These are phyloP conservation scores for Cytospora leucostoma DNA, from an alignment of 2,329 filamentous ascomycete genomes.

Conservation along the genomic window DNA sequence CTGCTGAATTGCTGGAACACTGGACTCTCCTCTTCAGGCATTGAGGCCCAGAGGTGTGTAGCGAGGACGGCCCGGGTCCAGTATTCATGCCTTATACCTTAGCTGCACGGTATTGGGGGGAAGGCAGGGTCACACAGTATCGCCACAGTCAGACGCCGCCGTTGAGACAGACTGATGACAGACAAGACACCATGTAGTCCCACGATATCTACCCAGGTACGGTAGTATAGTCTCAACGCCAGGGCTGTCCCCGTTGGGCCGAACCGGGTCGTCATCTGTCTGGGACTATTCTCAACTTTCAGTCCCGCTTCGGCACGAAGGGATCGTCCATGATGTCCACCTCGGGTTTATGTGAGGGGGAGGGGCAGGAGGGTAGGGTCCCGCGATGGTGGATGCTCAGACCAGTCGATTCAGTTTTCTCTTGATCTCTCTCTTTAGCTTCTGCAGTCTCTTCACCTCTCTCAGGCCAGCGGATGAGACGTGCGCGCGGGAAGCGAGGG, in stretches of 20 bases:
- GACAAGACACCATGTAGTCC: neutral
- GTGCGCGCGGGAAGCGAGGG: slow-evolving; percentile 22
- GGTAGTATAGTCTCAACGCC: slow-evolving; percentile 4
- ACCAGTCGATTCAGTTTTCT: slow-evolving; percentile 7
- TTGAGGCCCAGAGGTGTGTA: neutral
- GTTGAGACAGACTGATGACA: neutral
- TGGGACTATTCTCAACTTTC: neutral
- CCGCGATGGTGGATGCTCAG: slow-evolving; percentile 21
- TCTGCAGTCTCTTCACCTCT: neutral
- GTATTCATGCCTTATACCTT: neutral
- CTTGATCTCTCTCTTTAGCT: neutral
- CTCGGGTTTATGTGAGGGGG: neutral
- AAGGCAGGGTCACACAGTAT: neutral
- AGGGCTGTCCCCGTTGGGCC: slow-evolving; percentile 17
- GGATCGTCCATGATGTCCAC: slow-evolving; percentile 18
- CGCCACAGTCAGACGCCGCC: neutral
- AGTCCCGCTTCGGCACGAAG: slow-evolving; percentile 21
- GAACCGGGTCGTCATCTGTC: slow-evolving; percentile 1
- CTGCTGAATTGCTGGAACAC: neutral
- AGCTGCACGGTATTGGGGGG: neutral
- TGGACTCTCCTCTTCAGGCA: neutral
- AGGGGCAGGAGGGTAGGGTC: slow-evolving; percentile 3
- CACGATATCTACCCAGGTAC: too few species aligned
- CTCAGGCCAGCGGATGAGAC: slow-evolving; percentile 24
- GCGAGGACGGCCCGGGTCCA: neutral